Percentiles rank a stretch among this genome's conserved stretches.
phyloP scores from a whole-genome alignment of 2,329 filamentous ascomycete species.

The Purpureocillium takamizusanense region DNA sequence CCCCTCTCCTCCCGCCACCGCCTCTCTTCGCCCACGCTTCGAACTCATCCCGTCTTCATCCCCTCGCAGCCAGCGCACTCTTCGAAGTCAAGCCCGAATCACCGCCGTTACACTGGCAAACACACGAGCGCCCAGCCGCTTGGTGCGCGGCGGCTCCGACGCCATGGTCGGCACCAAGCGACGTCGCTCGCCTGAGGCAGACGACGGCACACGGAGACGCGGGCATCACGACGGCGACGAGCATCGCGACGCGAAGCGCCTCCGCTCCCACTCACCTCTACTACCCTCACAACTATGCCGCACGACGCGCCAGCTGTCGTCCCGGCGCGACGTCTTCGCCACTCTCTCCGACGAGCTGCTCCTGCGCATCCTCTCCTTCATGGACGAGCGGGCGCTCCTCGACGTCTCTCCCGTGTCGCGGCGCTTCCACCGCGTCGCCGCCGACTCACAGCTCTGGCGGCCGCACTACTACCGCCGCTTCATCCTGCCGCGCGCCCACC shows the following conservation, averaged over 20 bases:
- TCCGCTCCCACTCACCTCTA: constrained; percentile 3
- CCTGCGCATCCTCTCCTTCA: constrained; percentile 69
- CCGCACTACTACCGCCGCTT: constrained; percentile 80
- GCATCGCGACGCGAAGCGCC: constrained; percentile 12
- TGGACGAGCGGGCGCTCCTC: constrained; percentile 62
- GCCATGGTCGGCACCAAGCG: constrained; percentile 15
- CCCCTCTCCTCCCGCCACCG: background rate
- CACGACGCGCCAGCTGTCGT: no score
- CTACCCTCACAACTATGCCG: no score
- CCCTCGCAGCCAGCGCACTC: no score
- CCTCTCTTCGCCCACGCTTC: background rate
- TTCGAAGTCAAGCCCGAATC: no score
- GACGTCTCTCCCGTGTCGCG: constrained; percentile 57
- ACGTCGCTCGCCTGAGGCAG: constrained; percentile 8
- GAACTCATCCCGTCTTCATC: background rate
- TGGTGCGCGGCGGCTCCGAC: background rate
- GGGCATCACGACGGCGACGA: background rate
- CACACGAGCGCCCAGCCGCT: background rate
- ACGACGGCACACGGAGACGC: background rate
- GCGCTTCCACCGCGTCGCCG: constrained; percentile 62
- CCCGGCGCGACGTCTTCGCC: constrained; percentile 60
- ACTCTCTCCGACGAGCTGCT: constrained; percentile 79
- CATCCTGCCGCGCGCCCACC: constrained; percentile 69
- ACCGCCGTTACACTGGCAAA: background rate
- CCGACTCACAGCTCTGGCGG: constrained; percentile 88